Conservation (phyloP, 345 rosid genomes). For the Acer saccharum region DNA sequence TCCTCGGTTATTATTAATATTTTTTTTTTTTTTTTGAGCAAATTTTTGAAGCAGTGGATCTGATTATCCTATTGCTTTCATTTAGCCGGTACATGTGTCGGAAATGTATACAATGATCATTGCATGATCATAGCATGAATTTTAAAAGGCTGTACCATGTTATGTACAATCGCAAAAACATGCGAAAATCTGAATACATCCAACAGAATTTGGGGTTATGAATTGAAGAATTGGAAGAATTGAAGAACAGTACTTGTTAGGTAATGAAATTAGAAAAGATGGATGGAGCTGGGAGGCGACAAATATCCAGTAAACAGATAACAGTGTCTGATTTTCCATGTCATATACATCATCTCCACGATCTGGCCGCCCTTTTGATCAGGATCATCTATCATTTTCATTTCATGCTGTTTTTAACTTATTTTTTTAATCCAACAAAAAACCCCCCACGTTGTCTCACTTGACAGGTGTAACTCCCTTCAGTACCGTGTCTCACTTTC, state of each 20-base stretch:
- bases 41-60: no score
- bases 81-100: no score
- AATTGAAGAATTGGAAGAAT: background rate
- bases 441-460: slow-evolving; percentile 25
- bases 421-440: background rate
- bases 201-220: background rate
- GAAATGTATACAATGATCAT: no score
- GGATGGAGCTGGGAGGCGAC: slow-evolving; percentile 3
- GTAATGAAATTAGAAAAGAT: background rate
- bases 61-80: no score
- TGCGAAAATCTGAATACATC: background rate
- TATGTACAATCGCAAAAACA: background rate
- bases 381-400: slow-evolving; percentile 1
- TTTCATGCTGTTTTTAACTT: slow-evolving; percentile 4
- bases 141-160: background rate
- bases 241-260: background rate
- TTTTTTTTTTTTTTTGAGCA: no score
- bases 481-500: background rate
- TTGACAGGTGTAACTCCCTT: slow-evolving; percentile 30
- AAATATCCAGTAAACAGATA: slow-evolving; percentile 27
- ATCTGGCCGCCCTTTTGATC: slow-evolving; percentile 25
- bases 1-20: no score
- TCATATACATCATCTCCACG: slow-evolving; percentile 15
- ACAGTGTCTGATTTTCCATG: slow-evolving; percentile 20
- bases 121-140: background rate